phyloP scores from a whole-genome alignment of 2,329 filamentous ascomycete species.

The Diaporthe amygdali region DNA sequence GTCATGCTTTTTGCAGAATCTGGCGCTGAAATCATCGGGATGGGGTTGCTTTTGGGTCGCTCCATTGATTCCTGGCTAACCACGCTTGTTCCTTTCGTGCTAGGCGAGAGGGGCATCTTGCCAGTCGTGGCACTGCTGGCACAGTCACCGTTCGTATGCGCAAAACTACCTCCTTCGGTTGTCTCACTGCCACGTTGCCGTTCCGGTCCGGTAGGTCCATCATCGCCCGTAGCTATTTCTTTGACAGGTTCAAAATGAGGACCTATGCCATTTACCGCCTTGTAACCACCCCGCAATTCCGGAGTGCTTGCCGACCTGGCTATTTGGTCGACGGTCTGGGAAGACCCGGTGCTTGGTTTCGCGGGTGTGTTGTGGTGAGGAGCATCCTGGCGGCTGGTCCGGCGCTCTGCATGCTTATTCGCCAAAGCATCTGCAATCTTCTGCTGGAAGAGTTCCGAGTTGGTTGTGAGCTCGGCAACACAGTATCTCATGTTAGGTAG shows the following conservation, averaged over 20 bases:
- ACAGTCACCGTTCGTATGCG: conserved; percentile 62
- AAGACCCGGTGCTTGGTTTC: background rate
- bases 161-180: conserved; percentile 64
- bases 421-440: conserved; percentile 69
- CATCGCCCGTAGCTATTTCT: conserved; percentile 51
- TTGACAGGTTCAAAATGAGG: conserved; percentile 52
- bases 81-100: conserved; percentile 70
- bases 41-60: conserved; percentile 49
- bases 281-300: conserved; percentile 40
- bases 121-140: conserved; percentile 67
- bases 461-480: conserved; percentile 79
- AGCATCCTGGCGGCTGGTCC: conserved; percentile 27
- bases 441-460: conserved; percentile 75
- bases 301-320: conserved; percentile 39
- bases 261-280: conserved; percentile 49
- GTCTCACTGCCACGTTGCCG: conserved; percentile 66
- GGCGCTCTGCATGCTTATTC: conserved; percentile 47
- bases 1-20: conserved; percentile 33
- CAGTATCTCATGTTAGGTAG: conserved; percentile 86
- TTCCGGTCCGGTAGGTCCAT: conserved; percentile 42
- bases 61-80: conserved; percentile 65
- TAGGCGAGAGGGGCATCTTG: conserved; percentile 69
- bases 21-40: conserved; percentile 38
- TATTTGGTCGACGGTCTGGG: conserved; percentile 30
- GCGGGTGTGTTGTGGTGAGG: background rate